These are phyloP conservation scores for Akanthomyces uredinophilus DNA, from an alignment of 2,329 filamentous ascomycete species.

Conservation along the genomic window DNA sequence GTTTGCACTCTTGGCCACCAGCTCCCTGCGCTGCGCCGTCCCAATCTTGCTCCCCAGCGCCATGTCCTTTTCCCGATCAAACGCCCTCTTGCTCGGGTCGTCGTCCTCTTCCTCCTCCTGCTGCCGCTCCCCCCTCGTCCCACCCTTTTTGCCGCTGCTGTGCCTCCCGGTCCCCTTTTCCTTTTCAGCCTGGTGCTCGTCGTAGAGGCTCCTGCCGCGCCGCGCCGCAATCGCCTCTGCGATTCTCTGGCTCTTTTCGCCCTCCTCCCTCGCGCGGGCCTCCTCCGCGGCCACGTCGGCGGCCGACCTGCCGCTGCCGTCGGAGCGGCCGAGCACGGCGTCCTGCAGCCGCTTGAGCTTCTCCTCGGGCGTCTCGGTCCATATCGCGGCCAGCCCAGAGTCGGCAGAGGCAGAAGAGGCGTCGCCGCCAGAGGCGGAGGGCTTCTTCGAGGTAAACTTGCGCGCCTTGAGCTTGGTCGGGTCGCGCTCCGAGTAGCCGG, in stretches of 20 bases:
- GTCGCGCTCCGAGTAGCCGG: slow-evolving; percentile 60
- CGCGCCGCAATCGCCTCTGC: slow-evolving; percentile 47
- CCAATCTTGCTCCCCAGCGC: slow-evolving; percentile 67
- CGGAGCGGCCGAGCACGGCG: slow-evolving; percentile 69
- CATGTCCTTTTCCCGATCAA: slow-evolving; percentile 95
- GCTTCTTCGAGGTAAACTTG: slow-evolving; percentile 67
- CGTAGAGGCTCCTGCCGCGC: slow-evolving; percentile 54
- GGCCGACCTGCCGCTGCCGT: slow-evolving; percentile 33
- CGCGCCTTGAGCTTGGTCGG: slow-evolving; percentile 77
- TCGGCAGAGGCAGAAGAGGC: slow-evolving; percentile 25
- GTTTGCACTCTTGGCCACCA: slow-evolving; percentile 73
- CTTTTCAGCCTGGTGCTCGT: slow-evolving; percentile 45
- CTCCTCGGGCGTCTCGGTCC: slow-evolving; percentile 89
- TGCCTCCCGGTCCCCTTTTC: slow-evolving; percentile 25
- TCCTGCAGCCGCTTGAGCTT: slow-evolving; percentile 76
- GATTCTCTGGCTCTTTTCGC: slow-evolving; percentile 46
- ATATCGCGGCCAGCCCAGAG: slow-evolving; percentile 59
- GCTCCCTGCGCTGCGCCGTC: slow-evolving; percentile 66
- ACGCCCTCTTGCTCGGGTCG: slow-evolving; percentile 82
- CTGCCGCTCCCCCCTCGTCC: slow-evolving; percentile 22
- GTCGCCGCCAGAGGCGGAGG: slow-evolving; percentile 21
- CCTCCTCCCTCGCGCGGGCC: slow-evolving; percentile 50
- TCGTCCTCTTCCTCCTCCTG: slow-evolving; percentile 62
- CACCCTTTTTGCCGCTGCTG: no score
- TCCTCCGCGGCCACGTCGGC: slow-evolving; percentile 31